Evolutionary conservation across 805 yeast genomes (phyloP), one percentile per base, ranked within the genome.

Genomic region (Saccharomyces cerevisiae): DNA sequence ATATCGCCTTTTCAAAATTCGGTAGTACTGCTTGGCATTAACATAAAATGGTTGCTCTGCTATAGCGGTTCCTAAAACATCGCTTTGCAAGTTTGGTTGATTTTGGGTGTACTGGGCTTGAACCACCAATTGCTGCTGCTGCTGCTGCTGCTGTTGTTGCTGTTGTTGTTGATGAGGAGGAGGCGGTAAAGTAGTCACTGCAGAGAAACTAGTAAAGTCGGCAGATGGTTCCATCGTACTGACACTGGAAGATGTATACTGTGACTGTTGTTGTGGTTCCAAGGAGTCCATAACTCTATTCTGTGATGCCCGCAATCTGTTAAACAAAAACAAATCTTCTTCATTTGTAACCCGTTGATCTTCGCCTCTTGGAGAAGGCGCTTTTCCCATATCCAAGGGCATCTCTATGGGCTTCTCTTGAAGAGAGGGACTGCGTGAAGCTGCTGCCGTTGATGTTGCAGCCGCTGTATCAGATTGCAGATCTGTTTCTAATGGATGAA

Each of bases 11-110:
- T 94, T 94, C 61, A 94, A 73, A 17, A 94, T 94, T 47, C 99
- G 82, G 64, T 94, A 97, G 64, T 94, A 94, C 66, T 94, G 99
- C 70, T 94, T 94, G 9, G 99, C 99, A 69, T 94, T 94, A 47
- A 94, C 99, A 65, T 94, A 94, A 66, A 90, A 90, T 0, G 98
- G 99, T 70, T 92, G 96, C 66, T 91, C 97, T 0, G 65, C 68
- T 2, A 73, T 65, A 49, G 63, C 63, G n/a, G 60, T 58, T 6
- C 32, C 50, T n/a, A 36, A 3, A 6, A 22, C 17, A 17, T 36
- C 43, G 17, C 17, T 36, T 2, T 36, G 24, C 43, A 36, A 36
- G 43, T 11, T 36, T 8, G 43, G 24, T 17, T 36, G 43, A 9
- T 11, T 17, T 10, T 36, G 43, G 2, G 43, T 36, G 43, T 36